Conservation (phyloP, 306 rosid species). For the Dalbergia cochinchinensis region DNA sequence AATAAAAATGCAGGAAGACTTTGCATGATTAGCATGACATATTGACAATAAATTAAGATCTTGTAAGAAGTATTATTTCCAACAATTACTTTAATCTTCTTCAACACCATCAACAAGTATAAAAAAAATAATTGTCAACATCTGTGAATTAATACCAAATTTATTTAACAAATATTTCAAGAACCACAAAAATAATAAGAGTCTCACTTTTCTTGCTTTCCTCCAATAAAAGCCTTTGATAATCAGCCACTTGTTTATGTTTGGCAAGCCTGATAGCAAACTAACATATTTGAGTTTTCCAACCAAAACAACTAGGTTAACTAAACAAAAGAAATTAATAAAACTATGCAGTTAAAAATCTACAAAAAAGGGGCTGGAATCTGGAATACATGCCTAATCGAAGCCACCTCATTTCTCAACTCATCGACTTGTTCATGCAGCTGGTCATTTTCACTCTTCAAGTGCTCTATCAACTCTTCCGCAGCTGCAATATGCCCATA, state of each 20-base stretch:
- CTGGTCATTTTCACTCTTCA: constrained; percentile 66
- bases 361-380: not conserved
- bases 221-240: constrained; percentile 63
- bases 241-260: constrained; percentile 61
- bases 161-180: not conserved
- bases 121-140: constrained; percentile 4
- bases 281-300: constrained; percentile 35
- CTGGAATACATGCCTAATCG: constrained; percentile 63
- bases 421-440: constrained; percentile 64
- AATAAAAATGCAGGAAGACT: not conserved
- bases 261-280: constrained; percentile 62
- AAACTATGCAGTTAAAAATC: constrained; percentile 5
- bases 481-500: constrained; percentile 65
- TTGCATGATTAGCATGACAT: not conserved
- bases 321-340: constrained; percentile 5
- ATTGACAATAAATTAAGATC: constrained; percentile 21
- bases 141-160: not conserved
- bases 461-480: constrained; percentile 77
- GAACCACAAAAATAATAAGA: constrained; percentile 11
- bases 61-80: constrained; percentile 15
- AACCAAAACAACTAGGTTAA: constrained; percentile 7
- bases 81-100: constrained; percentile 10
- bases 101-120: not conserved
- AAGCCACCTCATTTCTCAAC: constrained; percentile 71
- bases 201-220: constrained; percentile 75